Evolutionary conservation across 2,329 filamentous ascomycete genomes (phyloP).

Genomic region (Penicillium sp.): DNA sequence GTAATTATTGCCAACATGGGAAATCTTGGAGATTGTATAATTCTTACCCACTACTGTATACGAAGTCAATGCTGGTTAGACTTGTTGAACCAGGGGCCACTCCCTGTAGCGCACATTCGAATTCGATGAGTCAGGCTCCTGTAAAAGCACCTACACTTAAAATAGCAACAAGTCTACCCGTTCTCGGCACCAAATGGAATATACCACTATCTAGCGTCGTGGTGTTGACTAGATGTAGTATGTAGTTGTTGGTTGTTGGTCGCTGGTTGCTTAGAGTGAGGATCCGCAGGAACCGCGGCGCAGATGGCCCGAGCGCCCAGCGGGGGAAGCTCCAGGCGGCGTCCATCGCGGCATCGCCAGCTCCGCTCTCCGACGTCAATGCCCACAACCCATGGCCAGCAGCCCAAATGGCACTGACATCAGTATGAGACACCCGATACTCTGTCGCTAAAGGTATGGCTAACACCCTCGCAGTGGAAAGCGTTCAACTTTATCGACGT

Average conservation of each 20-base stretch:
- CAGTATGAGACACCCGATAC: conserved; percentile 31
- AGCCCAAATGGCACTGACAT: conserved; percentile 48
- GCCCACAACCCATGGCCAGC: conserved; percentile 35
- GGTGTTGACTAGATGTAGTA: too few relatives aligned
- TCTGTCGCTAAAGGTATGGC: neutral
- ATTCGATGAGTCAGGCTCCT: too few relatives aligned
- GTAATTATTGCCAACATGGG: too few relatives aligned
- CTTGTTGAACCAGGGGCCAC: too few relatives aligned
- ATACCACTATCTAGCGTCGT: too few relatives aligned
- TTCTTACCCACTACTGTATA: too few relatives aligned
- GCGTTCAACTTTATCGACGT: conserved; percentile 99
- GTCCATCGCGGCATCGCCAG: conserved; percentile 21
- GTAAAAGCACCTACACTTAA: too few relatives aligned
- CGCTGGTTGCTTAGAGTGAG: neutral
- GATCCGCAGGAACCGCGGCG: conserved; percentile 9
- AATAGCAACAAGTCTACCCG: too few relatives aligned
- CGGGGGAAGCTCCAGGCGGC: conserved; percentile 7
- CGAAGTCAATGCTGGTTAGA: too few relatives aligned
- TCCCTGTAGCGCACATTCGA: too few relatives aligned
- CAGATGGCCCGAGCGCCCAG: conserved; percentile 13
- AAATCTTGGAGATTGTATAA: too few relatives aligned
- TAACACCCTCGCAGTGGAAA: conserved; percentile 73
- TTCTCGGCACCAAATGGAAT: too few relatives aligned
- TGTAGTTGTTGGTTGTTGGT: neutral
- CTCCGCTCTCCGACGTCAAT: conserved; percentile 16